phyloP scores from a whole-genome alignment of 2,329 filamentous ascomycete species.

The Calonectria fujianensis region DNA sequence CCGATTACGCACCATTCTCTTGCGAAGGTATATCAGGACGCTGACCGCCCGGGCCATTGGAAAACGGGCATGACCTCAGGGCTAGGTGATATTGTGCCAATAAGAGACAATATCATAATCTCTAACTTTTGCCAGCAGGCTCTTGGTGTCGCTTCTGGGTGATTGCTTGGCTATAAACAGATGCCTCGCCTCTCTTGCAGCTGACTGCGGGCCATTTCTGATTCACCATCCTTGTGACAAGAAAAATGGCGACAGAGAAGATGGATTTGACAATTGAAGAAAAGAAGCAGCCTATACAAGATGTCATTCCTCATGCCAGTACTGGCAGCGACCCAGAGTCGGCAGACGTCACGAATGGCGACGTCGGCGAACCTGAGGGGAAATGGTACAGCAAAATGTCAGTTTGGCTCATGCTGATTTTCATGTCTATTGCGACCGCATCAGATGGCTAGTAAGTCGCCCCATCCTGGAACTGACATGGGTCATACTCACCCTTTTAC shows the following conservation, averaged over 20 bases:
- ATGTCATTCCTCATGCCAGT: not conserved
- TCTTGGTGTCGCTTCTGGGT: not conserved
- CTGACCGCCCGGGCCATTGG: conserved; percentile 1
- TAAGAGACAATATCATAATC: not conserved
- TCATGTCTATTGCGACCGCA: conserved; percentile 17
- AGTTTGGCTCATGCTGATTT: conserved; percentile 15
- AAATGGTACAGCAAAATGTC: conserved; percentile 10
- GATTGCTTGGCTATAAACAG: not conserved
- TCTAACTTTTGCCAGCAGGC: not conserved
- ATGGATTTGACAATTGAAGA: not conserved
- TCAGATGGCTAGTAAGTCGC: conserved; percentile 16
- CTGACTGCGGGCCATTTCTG: not conserved
- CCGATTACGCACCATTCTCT: not conserved
- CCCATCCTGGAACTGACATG: not conserved
- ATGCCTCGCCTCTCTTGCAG: not conserved
- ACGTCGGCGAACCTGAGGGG: not conserved
- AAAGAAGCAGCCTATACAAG: not conserved
- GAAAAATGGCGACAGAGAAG: not conserved
- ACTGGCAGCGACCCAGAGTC: not conserved
- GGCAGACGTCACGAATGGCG: not conserved
- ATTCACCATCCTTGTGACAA: not conserved
- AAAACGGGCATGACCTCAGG: not conserved
- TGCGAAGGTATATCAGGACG: not conserved
- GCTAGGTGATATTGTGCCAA: not conserved
- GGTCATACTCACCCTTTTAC: too few species aligned